phyloP scores from a whole-genome alignment of 2,329 filamentous ascomycete species.

The Nemania bipapillata region DNA sequence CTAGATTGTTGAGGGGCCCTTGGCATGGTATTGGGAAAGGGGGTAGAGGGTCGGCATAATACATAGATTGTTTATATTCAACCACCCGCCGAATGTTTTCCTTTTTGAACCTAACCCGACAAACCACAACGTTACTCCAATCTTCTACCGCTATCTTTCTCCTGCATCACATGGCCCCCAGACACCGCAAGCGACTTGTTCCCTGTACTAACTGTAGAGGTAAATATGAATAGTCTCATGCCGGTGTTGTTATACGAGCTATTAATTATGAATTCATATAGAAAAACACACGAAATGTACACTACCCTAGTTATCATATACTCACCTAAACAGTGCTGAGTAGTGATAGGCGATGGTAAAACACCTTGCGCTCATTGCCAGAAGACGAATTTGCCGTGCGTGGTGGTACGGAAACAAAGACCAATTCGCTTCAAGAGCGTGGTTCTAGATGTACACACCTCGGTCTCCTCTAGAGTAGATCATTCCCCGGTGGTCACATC shows the following conservation, averaged over 20 bases:
- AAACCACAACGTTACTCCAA: not conserved
- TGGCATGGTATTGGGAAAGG: not conserved
- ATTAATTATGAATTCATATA: not conserved
- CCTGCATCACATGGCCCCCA: not conserved
- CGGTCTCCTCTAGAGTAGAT: not conserved
- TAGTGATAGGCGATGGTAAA: not conserved
- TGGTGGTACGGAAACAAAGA: not conserved
- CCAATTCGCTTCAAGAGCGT: constrained; percentile 1
- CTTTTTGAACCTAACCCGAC: not conserved
- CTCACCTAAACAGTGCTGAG: not conserved
- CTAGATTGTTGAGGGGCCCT: no score
- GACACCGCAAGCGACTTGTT: not conserved
- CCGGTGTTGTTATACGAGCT: not conserved
- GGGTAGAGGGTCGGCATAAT: not conserved
- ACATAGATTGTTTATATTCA: not conserved
- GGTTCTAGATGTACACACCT: not conserved
- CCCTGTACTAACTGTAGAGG: constrained; percentile 9
- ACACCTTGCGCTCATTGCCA: constrained; percentile 4
- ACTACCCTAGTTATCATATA: not conserved
- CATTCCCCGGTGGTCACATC: no score
- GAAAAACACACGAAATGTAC: constrained; percentile 10
- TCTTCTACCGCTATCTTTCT: not conserved
- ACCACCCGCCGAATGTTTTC: not conserved
- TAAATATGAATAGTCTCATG: not conserved
- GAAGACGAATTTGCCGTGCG: constrained; percentile 1